Conservation (phyloP, 2,329 filamentous ascomycete genomes). For the Epichloe sylvatica region DNA sequence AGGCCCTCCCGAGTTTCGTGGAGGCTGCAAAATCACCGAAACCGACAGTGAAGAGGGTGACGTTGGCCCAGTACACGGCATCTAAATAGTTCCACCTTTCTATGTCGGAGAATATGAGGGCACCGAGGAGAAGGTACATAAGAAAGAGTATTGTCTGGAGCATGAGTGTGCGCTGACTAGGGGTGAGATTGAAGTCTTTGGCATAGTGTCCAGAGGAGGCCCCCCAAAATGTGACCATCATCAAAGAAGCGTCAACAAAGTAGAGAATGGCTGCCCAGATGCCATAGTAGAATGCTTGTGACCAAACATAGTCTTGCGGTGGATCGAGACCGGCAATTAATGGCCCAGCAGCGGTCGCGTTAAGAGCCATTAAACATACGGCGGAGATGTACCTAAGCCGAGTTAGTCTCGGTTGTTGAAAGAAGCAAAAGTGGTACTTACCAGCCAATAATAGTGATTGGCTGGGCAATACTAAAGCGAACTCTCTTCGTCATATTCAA, state of each 20-base stretch:
- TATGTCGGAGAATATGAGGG: constrained; percentile 56
- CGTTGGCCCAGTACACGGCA: constrained; percentile 64
- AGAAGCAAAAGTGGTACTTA: constrained; percentile 18
- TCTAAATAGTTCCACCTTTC: constrained; percentile 68
- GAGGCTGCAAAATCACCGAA: constrained; percentile 40
- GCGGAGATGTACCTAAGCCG: constrained; percentile 40
- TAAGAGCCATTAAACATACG: constrained; percentile 52
- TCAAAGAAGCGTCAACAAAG: constrained; percentile 60
- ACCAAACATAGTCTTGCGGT: constrained; percentile 44
- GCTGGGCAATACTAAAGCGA: constrained; percentile 68
- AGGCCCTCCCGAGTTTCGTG: constrained; percentile 45
- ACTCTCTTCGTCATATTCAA: constrained; percentile 75
- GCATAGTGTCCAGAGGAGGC: constrained; percentile 58
- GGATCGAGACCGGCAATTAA: constrained; percentile 24
- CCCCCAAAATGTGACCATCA: constrained; percentile 67
- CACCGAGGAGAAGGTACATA: constrained; percentile 65
- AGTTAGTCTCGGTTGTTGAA: background rate
- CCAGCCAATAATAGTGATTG: constrained; percentile 74
- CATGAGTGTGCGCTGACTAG: constrained; percentile 75
- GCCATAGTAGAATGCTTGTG: constrained; percentile 78
- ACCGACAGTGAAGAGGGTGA: constrained; percentile 52
- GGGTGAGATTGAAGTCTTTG: constrained; percentile 64
- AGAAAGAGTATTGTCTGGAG: constrained; percentile 80
- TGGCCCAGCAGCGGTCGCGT: constrained; percentile 49
- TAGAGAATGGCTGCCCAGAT: constrained; percentile 70